These are phyloP conservation scores for Maudiozyma saulgeensis DNA, from an alignment of 805 yeast species.

Conservation along the genomic window DNA sequence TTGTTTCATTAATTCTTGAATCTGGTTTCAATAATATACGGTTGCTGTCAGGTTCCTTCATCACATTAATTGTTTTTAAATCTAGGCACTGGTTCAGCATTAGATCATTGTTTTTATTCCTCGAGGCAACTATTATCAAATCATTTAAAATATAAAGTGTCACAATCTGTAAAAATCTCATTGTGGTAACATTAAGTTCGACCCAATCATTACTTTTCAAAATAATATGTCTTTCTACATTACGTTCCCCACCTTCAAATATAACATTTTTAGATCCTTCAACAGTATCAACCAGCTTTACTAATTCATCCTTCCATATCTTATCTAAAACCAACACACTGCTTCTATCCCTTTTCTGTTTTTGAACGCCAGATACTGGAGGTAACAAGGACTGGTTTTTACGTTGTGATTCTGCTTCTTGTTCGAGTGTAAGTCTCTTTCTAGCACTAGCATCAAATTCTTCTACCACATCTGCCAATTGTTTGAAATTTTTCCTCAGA, in stretches of 20 bases:
- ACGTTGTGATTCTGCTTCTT: slow-evolving; percentile 3
- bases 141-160: slow-evolving; percentile 75
- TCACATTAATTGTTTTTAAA: slow-evolving; percentile 46
- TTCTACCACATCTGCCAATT: slow-evolving; percentile 48
- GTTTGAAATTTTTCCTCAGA: slow-evolving; percentile 51
- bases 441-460: slow-evolving; percentile 56
- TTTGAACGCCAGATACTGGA: slow-evolving; percentile 8
- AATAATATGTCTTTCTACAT: slow-evolving; percentile 60
- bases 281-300: slow-evolving; percentile 64
- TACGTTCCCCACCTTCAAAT: slow-evolving; percentile 2
- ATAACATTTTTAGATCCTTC: slow-evolving; percentile 55
- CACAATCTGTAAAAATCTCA: slow-evolving; percentile 67
- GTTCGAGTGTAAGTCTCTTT: slow-evolving; percentile 41
- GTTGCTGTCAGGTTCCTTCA: slow-evolving; percentile 21
- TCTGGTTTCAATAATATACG: slow-evolving; percentile 15
- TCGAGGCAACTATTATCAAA: slow-evolving; percentile 61
- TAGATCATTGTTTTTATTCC: slow-evolving; percentile 39
- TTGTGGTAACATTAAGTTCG: slow-evolving; percentile 76
- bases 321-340: slow-evolving; percentile 65
- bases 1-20: slow-evolving; percentile 4
- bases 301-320: slow-evolving; percentile 71
- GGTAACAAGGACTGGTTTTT: slow-evolving; percentile 13
- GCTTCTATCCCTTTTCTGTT: slow-evolving; percentile 43
- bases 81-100: slow-evolving; percentile 78
- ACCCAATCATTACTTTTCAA: slow-evolving; percentile 79